Percentiles rank a stretch among this genome's conserved stretches.
phyloP scores from a whole-genome alignment of 192 early-diverging fungal species.

The Gorgonomyces haynaldii region DNA sequence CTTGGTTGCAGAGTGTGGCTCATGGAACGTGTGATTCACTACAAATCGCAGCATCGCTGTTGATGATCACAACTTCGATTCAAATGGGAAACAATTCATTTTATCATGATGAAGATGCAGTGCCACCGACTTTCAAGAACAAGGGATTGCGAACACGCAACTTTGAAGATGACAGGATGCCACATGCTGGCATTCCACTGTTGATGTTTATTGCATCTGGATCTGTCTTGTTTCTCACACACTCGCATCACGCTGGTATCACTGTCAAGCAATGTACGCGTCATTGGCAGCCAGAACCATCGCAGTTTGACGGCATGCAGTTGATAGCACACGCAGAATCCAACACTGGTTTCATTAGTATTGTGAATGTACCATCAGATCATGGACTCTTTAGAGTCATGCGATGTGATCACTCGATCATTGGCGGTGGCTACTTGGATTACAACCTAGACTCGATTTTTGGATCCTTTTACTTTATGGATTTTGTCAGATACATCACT shows the following conservation, averaged over 20 bases:
- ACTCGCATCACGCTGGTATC: not conserved
- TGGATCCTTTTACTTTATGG: constrained; percentile 70
- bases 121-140: no score
- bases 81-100: no score
- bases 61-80: no score
- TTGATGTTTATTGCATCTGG: not conserved
- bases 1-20: no score
- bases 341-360: constrained; percentile 68
- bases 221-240: no score
- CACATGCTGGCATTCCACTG: not conserved
- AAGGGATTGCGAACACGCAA: not conserved
- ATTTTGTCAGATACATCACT: constrained; percentile 51
- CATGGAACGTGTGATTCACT: no score
- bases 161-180: not conserved
- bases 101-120: no score
- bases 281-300: not conserved
- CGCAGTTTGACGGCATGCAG: not conserved
- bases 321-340: constrained; percentile 60
- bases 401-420: constrained; percentile 77
- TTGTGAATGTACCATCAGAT: constrained; percentile 40
- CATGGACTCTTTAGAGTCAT: constrained; percentile 54
- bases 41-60: no score
- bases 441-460: constrained; percentile 60
- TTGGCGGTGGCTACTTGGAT: constrained; percentile 66
- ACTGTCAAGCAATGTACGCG: not conserved